A percentile compares a stretch with the other conserved stretches of the same genome.
phyloP scores from a whole-genome alignment of 768 basidiomycete species.

The Phylloporus sp. region DNA sequence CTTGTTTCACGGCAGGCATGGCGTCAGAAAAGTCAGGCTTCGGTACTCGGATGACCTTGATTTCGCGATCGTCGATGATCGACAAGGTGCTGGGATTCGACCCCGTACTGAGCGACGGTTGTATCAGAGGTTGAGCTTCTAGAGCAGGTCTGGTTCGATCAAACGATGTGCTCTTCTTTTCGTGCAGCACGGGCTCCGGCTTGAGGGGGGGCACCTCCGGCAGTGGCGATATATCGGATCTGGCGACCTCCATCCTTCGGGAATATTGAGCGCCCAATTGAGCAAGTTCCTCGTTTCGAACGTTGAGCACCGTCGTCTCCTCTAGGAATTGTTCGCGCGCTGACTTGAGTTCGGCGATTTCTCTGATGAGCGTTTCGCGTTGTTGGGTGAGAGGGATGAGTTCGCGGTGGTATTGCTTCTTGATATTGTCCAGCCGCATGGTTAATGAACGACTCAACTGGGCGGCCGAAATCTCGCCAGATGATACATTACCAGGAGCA shows the following conservation, averaged over 20 bases:
- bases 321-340: slow-evolving; percentile 84
- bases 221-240: slow-evolving; percentile 13
- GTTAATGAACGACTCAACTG: slow-evolving; percentile 69
- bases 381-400: slow-evolving; percentile 79
- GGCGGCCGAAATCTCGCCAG: slow-evolving; percentile 34
- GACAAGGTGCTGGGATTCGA: slow-evolving; percentile 18
- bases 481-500: slow-evolving; percentile 22
- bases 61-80: slow-evolving; percentile 27
- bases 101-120: slow-evolving; percentile 15
- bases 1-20: slow-evolving; percentile 48
- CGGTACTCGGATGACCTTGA: slow-evolving; percentile 25
- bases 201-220: slow-evolving; percentile 7
- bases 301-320: slow-evolving; percentile 86
- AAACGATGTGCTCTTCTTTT: slow-evolving; percentile 29
- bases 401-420: slow-evolving; percentile 82
- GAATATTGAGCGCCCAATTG: slow-evolving; percentile 81
- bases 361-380: slow-evolving; percentile 70
- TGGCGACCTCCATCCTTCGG: slow-evolving; percentile 60
- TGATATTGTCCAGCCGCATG: slow-evolving; percentile 80
- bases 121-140: slow-evolving; percentile 6
- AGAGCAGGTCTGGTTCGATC: slow-evolving; percentile 18
- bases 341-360: slow-evolving; percentile 82
- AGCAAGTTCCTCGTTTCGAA: slow-evolving; percentile 88
- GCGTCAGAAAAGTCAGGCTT: slow-evolving; percentile 36
- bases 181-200: slow-evolving; percentile 10